phyloP scores from a whole-genome alignment of 1,284 basidiomycete genomes.

The Ustilago nuda region DNA sequence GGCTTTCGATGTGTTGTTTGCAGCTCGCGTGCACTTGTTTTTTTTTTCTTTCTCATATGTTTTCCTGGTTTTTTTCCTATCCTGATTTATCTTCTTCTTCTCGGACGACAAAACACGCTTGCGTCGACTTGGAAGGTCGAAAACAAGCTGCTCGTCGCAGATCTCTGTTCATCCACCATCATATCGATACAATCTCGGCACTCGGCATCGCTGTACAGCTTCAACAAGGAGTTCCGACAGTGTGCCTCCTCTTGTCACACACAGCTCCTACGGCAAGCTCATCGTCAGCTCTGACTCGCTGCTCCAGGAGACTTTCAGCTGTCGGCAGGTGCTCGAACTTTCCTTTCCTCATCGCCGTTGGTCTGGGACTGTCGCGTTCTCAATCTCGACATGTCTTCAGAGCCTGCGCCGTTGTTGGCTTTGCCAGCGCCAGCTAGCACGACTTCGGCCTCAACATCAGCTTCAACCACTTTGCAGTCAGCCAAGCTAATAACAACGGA shows the following conservation, averaged over 20 bases:
- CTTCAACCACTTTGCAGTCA: constrained; percentile 1
- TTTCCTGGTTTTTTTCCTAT: constrained; percentile 4
- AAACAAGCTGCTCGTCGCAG: constrained; percentile 20
- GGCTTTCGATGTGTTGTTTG: background rate
- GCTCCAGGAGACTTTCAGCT: background rate
- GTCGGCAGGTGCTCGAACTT: background rate
- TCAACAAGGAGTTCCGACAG: constrained; percentile 2
- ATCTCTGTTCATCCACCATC: constrained; percentile 27
- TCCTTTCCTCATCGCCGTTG: background rate
- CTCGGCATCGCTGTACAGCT: constrained; percentile 18
- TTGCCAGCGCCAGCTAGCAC: constrained; percentile 27
- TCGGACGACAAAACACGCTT: constrained; percentile 30
- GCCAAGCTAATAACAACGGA: constrained; percentile 9
- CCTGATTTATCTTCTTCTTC: constrained; percentile 3
- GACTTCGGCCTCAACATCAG: background rate
- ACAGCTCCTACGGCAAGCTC: background rate
- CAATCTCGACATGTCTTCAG: constrained; percentile 25
- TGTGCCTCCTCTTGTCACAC: background rate
- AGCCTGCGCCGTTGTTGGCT: constrained; percentile 29
- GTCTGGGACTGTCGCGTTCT: background rate
- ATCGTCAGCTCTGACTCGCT: background rate
- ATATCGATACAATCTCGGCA: constrained; percentile 20
- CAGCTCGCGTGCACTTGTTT: background rate
- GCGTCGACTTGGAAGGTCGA: constrained; percentile 5
- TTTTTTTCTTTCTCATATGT: constrained; percentile 1